Percentiles rank a stretch among this genome's conserved stretches.
Conservation (phyloP, 192 early-diverging fungal genomes). For the Backusella morwellensis region DNA sequence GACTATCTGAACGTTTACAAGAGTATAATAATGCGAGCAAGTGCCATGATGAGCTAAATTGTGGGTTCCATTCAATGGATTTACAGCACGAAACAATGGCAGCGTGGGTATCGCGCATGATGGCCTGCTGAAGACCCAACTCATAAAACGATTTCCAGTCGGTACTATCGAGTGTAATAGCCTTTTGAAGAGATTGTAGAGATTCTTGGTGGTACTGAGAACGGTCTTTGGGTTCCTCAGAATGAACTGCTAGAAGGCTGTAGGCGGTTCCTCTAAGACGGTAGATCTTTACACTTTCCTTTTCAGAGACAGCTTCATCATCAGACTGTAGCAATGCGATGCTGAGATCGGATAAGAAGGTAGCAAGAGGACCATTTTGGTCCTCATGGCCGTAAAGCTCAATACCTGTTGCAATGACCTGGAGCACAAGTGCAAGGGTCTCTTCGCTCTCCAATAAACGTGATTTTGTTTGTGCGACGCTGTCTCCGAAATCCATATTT, state of each 20-base stretch:
- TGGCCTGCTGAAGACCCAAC: constrained; percentile 61
- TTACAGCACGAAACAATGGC: constrained; percentile 53
- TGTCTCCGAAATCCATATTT: not conserved
- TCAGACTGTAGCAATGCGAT: not conserved
- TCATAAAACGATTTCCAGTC: constrained; percentile 58
- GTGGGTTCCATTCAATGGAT: constrained; percentile 51
- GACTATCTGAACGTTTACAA: constrained; percentile 53
- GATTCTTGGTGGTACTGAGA: not conserved
- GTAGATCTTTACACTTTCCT: not conserved
- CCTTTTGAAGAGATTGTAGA: constrained; percentile 35
- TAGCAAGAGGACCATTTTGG: not conserved
- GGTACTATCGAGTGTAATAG: constrained; percentile 46
- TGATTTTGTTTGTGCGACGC: not conserved
- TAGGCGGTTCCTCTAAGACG: not conserved
- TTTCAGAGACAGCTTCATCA: not conserved
- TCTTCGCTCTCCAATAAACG: not conserved
- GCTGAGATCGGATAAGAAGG: not conserved
- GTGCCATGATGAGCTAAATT: constrained; percentile 68
- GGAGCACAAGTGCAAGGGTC: not conserved
- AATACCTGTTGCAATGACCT: not conserved
- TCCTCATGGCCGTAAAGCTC: not conserved
- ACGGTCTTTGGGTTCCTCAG: not conserved
- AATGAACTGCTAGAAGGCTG: not conserved
- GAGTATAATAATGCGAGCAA: constrained; percentile 64
- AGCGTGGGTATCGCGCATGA: constrained; percentile 54